Conservation (phyloP, 495 filamentous ascomycete species). For the Cercophora samala region DNA sequence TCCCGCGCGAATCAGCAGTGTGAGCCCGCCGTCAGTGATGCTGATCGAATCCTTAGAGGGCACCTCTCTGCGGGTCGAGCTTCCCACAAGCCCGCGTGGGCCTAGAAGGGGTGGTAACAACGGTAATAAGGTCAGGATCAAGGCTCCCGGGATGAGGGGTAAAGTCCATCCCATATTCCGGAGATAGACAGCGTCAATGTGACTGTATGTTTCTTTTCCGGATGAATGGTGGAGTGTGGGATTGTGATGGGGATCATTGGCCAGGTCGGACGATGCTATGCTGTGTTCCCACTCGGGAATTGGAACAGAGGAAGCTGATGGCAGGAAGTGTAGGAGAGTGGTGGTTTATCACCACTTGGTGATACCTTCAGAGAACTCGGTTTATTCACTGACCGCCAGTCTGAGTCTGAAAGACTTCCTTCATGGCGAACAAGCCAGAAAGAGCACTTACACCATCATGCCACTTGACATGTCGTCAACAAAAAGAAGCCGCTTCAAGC, state of each 20-base stretch:
- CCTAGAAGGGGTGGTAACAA: neutral
- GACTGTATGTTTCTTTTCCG: neutral
- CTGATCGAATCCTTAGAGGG: neutral
- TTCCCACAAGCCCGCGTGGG: neutral
- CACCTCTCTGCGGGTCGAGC: neutral
- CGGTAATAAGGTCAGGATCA: neutral
- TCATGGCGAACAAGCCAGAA: neutral
- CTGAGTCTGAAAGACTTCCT: neutral
- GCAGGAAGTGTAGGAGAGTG: neutral
- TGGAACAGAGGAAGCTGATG: neutral
- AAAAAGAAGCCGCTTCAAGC: neutral
- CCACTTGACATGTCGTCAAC: slow-evolving; percentile 3
- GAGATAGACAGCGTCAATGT: neutral
- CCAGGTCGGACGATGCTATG: slow-evolving; percentile 6
- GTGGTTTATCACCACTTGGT: neutral
- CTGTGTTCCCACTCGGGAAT: neutral
- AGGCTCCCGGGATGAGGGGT: neutral
- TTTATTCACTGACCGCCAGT: neutral
- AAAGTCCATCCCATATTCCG: neutral
- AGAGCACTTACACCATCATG: neutral
- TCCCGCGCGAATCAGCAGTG: neutral
- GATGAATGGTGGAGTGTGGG: neutral
- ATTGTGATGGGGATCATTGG: slow-evolving; percentile 1
- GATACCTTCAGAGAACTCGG: neutral
- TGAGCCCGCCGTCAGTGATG: neutral